Evolutionary conservation across 176 grass and related monocot genomes (phyloP), one percentile per base, ranked within the genome.

Genomic region (Phragmites australis): DNA sequence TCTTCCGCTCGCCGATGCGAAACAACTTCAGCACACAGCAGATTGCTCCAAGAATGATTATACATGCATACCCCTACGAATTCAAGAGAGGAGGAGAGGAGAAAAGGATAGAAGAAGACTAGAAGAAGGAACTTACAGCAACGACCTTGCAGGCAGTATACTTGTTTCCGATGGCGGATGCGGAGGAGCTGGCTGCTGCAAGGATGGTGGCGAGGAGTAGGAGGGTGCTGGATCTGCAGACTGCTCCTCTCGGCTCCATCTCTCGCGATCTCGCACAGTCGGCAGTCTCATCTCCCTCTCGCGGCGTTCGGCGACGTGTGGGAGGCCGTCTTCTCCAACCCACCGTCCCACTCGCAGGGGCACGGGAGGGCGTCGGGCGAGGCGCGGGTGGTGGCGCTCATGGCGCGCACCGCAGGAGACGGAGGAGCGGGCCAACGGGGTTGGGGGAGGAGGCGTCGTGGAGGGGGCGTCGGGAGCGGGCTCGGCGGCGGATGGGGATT

Each of bases 71-170:
- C 61, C 16, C 15, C 61, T 43, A 49, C 12, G n/a, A 76, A 83
- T 29, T 43, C 15, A n/a, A 53, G 46, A 15, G 9, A 22, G 74
- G 42, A 23, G 37, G 42, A 26, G n/a, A n/a, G n/a, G n/a, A n/a
- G n/a, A n/a, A n/a, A n/a, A n/a, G n/a, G n/a, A n/a, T n/a, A n/a
- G n/a, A 17, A 68, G 17, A 48, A 47, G 49, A 18, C 23, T 51
- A 25, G 18, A 1, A 31, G 29, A 37, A 44, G 48, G 75, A 66
- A 31, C 68, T 61, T 54, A 97, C 92, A 72, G 94, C 94, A 69
- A 97, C 89, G 43, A 89, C 94, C 47, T 87, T 90, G 89, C 94
- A 97, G 69, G 94, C 94, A 30, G 82, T 88, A 77, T 89, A 97
- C 75, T 90, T 94, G 83, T 97, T 87, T 15, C 87, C 91, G 55